These are phyloP conservation scores for Tubosaeta sp. DNA, from an alignment of 768 basidiomycete genomes.

Conservation along the genomic window DNA sequence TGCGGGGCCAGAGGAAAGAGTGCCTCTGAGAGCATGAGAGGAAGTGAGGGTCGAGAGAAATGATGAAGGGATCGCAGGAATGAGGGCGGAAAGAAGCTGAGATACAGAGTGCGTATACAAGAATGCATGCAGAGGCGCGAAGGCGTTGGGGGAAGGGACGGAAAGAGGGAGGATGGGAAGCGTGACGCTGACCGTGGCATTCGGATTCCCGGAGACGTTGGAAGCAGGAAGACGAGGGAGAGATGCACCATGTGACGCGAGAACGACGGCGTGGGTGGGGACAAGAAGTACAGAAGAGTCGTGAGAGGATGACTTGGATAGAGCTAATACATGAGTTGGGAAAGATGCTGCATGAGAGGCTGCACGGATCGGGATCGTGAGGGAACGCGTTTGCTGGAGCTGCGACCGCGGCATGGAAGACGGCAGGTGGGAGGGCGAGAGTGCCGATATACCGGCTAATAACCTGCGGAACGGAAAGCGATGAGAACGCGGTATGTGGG, in stretches of 20 bases:
- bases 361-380: slow-evolving; percentile 31
- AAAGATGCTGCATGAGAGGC: slow-evolving; percentile 21
- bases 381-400: slow-evolving; percentile 29
- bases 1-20: slow-evolving; percentile 45
- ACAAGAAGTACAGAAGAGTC: slow-evolving; percentile 43
- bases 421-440: slow-evolving; percentile 45
- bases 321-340: slow-evolving; percentile 54
- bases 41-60: slow-evolving; percentile 31
- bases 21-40: slow-evolving; percentile 33
- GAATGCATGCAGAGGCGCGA: slow-evolving; percentile 55
- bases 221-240: slow-evolving; percentile 52
- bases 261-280: slow-evolving; percentile 65
- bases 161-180: slow-evolving; percentile 62
- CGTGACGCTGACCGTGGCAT: slow-evolving; percentile 33
- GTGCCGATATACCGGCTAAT: slow-evolving; percentile 39
- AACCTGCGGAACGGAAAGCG: slow-evolving; percentile 37
- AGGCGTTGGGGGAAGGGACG: slow-evolving; percentile 60
- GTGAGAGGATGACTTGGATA: slow-evolving; percentile 30
- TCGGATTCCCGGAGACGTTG: slow-evolving; percentile 30
- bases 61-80: slow-evolving; percentile 31
- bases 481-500: slow-evolving; percentile 10
- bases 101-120: slow-evolving; percentile 59
- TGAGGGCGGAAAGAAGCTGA: slow-evolving; percentile 48
- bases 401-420: slow-evolving; percentile 28
- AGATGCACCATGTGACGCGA: slow-evolving; percentile 64